Percentiles rank a stretch among this genome's conserved stretches.
phyloP scores from a whole-genome alignment of 2,329 filamentous ascomycete species.

The Trichophyton equinum region DNA sequence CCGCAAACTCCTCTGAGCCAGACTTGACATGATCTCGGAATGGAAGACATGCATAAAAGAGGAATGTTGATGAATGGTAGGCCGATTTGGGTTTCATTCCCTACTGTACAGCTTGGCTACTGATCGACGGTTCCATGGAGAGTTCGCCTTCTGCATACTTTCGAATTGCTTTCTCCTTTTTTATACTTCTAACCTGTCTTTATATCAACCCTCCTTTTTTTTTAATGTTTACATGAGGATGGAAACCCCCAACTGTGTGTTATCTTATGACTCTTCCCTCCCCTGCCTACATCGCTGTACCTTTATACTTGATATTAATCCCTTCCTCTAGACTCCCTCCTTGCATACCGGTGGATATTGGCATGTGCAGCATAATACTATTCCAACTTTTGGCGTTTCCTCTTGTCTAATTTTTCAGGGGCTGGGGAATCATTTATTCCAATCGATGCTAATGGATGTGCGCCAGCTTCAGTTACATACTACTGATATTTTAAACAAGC shows the following conservation, averaged over 20 bases:
- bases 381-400: background rate
- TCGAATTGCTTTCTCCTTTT: background rate
- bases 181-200: background rate
- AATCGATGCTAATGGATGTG: background rate
- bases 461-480: background rate
- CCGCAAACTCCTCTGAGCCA: background rate
- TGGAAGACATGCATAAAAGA: conserved; percentile 3
- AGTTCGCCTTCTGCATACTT: background rate
- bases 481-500: background rate
- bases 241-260: background rate
- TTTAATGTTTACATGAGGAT: background rate
- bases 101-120: background rate
- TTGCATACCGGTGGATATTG: background rate
- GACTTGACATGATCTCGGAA: background rate
- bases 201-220: background rate
- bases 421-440: background rate
- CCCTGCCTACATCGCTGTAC: background rate
- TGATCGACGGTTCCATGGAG: background rate
- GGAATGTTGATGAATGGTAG: background rate
- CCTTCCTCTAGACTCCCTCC: background rate
- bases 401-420: background rate
- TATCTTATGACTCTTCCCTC: background rate
- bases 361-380: background rate
- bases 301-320: background rate
- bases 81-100: background rate